These are phyloP conservation scores for Daldinia sp. DNA, from an alignment of 2,329 filamentous ascomycete species.

Conservation along the genomic window DNA sequence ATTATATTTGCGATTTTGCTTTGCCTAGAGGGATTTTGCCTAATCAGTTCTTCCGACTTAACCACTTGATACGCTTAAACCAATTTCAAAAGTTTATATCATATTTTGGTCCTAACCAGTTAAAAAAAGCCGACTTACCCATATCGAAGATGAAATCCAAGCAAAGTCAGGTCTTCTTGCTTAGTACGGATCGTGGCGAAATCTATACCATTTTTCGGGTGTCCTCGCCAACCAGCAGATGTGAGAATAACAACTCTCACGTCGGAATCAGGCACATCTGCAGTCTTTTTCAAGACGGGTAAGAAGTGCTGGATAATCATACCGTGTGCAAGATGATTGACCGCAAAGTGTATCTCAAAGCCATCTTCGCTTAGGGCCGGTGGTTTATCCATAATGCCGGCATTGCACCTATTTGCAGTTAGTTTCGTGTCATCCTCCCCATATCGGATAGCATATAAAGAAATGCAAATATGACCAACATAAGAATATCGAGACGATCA, in stretches of 20 bases:
- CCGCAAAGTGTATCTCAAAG: slow-evolving; percentile 56
- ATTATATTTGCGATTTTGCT: slow-evolving; percentile 44
- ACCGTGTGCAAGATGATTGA: slow-evolving; percentile 57
- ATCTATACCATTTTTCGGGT: slow-evolving; percentile 36
- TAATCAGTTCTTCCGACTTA: neutral
- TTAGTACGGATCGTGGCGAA: slow-evolving; percentile 41
- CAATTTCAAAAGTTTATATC: neutral
- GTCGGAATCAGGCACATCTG: slow-evolving; percentile 34
- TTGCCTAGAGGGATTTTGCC: slow-evolving; percentile 48
- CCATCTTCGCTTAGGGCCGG: slow-evolving; percentile 51
- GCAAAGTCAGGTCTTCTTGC: slow-evolving; percentile 25
- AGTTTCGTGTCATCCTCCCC: neutral
- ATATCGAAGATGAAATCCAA: slow-evolving; percentile 40
- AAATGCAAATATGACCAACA: slow-evolving; percentile 35
- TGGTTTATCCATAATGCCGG: slow-evolving; percentile 52
- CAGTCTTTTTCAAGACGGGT: slow-evolving; percentile 39
- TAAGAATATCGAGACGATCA: slow-evolving; percentile 54
- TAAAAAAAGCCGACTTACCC: slow-evolving; percentile 29
- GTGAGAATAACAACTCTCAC: slow-evolving; percentile 43
- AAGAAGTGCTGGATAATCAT: slow-evolving; percentile 50
- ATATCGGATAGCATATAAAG: neutral
- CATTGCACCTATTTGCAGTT: slow-evolving; percentile 47
- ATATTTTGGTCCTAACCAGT: neutral
- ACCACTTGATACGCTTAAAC: neutral
- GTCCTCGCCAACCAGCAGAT: slow-evolving; percentile 35